These are phyloP conservation scores for Trichoderma endophyticum DNA, from an alignment of 2,329 filamentous ascomycete species.

Conservation along the genomic window DNA sequence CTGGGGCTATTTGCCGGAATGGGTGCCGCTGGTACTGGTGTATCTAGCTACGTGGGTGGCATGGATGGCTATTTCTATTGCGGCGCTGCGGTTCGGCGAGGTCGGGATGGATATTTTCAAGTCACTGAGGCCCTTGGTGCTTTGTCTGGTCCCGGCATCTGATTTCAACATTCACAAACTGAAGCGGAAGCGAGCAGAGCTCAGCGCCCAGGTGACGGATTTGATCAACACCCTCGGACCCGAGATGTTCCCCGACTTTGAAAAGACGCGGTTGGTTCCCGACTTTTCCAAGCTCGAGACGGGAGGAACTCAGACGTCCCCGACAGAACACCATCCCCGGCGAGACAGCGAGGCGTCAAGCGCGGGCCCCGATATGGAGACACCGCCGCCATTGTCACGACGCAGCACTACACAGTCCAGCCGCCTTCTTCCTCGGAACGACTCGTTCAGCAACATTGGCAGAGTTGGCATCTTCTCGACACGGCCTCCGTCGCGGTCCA, in stretches of 20 bases:
- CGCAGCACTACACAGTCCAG: conserved; percentile 54
- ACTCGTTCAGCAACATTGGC: conserved; percentile 88
- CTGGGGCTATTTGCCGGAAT: conserved; percentile 75
- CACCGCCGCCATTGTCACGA: conserved; percentile 41
- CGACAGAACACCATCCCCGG: conserved; percentile 31
- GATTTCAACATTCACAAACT: conserved; percentile 81
- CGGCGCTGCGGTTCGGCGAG: conserved; percentile 89
- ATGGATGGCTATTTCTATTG: conserved; percentile 87
- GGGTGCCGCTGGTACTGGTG: conserved; percentile 75
- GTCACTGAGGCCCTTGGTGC: conserved; percentile 80
- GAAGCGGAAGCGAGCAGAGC: conserved; percentile 65
- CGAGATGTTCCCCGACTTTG: conserved; percentile 96
- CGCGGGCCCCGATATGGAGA: conserved; percentile 36
- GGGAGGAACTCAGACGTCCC: conserved; percentile 24
- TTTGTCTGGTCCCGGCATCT: conserved; percentile 80
- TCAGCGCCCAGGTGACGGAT: conserved; percentile 80
- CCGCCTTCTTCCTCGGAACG: conserved; percentile 70
- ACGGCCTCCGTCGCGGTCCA: conserved; percentile 75
- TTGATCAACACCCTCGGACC: conserved; percentile 94
- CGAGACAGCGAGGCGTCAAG: conserved; percentile 51
- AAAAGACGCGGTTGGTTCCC: conserved; percentile 66
- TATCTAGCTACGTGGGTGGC: conserved; percentile 72
- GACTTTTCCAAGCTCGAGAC: conserved; percentile 46
- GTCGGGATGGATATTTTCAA: conserved; percentile 99
- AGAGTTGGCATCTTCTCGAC: conserved; percentile 88